These are phyloP conservation scores for Chytriomyces sp. DNA, from an alignment of 192 early-diverging fungal species.

Conservation along the genomic window DNA sequence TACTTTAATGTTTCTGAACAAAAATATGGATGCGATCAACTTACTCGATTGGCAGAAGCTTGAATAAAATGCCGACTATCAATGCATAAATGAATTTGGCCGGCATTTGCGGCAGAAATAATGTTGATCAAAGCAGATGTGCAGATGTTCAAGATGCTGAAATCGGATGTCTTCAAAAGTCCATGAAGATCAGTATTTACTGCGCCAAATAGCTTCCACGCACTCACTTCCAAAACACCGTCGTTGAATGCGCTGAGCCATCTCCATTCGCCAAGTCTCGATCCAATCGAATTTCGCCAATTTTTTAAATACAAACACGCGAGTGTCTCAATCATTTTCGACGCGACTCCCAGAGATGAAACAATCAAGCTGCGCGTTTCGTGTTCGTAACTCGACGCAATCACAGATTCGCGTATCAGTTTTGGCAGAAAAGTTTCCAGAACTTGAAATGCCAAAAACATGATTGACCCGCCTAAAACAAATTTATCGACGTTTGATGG, in stretches of 20 bases:
- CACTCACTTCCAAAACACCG: constrained; percentile 8
- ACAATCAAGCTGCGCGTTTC: neutral
- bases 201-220: neutral
- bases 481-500: no score
- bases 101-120: neutral
- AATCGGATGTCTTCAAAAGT: constrained; percentile 19
- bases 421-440: no score
- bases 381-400: no score
- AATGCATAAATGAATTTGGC: neutral
- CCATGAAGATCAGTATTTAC: neutral
- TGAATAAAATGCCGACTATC: constrained; percentile 29
- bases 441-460: no score
- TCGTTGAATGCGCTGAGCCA: constrained; percentile 18
- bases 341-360: neutral
- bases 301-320: constrained; percentile 14
- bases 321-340: constrained; percentile 7
- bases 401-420: no score
- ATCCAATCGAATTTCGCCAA: neutral
- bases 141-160: constrained; percentile 25
- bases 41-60: constrained; percentile 4
- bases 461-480: no score
- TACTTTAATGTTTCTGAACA: no score
- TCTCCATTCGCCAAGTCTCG: constrained; percentile 10
- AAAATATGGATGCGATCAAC: neutral
- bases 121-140: constrained; percentile 11